phyloP scores from a whole-genome alignment of 1,284 basidiomycete species.

The Fistulinella staudtii region DNA sequence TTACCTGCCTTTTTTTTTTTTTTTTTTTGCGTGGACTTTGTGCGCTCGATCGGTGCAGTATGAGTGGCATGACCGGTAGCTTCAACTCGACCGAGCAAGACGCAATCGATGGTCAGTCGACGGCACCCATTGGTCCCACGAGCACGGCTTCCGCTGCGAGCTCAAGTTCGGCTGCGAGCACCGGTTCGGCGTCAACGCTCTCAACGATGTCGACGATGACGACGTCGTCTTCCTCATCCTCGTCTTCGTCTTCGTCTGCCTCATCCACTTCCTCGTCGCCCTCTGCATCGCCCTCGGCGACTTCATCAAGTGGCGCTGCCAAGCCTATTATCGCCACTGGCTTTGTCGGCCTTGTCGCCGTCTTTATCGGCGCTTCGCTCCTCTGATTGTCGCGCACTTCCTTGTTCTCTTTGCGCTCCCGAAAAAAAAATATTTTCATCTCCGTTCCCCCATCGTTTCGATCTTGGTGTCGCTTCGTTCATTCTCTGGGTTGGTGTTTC shows the following conservation, averaged over 20 bases:
- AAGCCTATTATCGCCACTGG: slow-evolving; percentile 21
- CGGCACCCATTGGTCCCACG: slow-evolving; percentile 47
- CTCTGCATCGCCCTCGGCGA: background rate
- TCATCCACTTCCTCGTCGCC: too few species aligned
- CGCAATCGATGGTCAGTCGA: slow-evolving; percentile 56
- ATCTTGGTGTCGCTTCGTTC: background rate
- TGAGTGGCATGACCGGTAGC: slow-evolving; percentile 59
- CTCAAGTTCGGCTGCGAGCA: background rate
- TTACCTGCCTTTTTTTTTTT: background rate
- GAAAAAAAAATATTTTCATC: background rate
- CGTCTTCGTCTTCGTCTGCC: too few species aligned
- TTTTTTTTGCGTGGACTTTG: too few species aligned
- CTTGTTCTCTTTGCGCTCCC: background rate
- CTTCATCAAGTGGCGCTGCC: slow-evolving; percentile 17
- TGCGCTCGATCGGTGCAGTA: slow-evolving; percentile 40
- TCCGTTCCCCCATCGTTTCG: too few species aligned
- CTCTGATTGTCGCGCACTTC: slow-evolving; percentile 11
- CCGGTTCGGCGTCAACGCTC: too few species aligned
- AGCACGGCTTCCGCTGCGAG: background rate
- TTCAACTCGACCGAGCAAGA: slow-evolving; percentile 53
- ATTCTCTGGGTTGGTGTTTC: background rate
- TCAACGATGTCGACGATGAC: too few species aligned
- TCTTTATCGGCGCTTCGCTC: slow-evolving; percentile 18
- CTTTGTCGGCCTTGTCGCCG: slow-evolving; percentile 19
- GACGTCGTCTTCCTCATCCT: background rate